Percentiles rank a stretch among this genome's conserved stretches.
These are phyloP conservation scores for Didymella pomorum DNA, from an alignment of 2,329 filamentous ascomycete genomes.

Conservation along the genomic window DNA sequence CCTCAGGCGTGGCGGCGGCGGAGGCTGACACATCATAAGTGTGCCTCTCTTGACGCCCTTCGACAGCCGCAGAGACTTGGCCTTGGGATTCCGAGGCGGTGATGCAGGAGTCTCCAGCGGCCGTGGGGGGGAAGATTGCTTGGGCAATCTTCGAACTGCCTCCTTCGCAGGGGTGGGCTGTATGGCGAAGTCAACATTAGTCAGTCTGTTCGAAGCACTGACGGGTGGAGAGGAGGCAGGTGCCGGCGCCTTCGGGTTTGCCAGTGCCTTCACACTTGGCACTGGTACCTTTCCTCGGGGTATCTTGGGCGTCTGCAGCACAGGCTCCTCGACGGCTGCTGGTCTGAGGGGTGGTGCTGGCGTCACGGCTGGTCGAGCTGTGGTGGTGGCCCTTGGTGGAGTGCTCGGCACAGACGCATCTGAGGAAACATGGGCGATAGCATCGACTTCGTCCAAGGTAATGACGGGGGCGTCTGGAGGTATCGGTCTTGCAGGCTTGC, in stretches of 20 bases:
- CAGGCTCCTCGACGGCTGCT: not conserved
- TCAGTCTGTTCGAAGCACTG: constrained; percentile 48
- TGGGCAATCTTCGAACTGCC: not conserved
- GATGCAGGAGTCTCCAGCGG: constrained; percentile 23
- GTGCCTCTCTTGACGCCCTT: constrained; percentile 52
- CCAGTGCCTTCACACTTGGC: constrained; percentile 30
- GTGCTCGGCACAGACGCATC: constrained; percentile 38
- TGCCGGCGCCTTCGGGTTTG: constrained; percentile 36
- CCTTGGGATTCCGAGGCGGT: constrained; percentile 34
- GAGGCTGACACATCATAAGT: constrained; percentile 54
- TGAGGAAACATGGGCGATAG: constrained; percentile 27
- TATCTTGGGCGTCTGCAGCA: constrained; percentile 31
- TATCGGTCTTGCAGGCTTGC: constrained; percentile 27
- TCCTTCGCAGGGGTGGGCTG: constrained; percentile 19
- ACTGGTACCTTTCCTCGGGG: constrained; percentile 39
- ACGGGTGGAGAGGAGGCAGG: constrained; percentile 50
- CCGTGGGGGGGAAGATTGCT: constrained; percentile 12
- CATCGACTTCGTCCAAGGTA: constrained; percentile 45
- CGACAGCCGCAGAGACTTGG: constrained; percentile 51
- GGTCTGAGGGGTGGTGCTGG: constrained; percentile 15
- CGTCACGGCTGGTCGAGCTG: not conserved
- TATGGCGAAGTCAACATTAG: constrained; percentile 43
- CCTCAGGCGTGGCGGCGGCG: constrained; percentile 30
- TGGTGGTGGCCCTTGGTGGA: constrained; percentile 19
- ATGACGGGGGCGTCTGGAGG: constrained; percentile 45